Percentiles rank a stretch among this genome's conserved stretches.
Evolutionary conservation across 106 monocot species (phyloP).

Genomic region (Dactylorhiza incarnata): DNA sequence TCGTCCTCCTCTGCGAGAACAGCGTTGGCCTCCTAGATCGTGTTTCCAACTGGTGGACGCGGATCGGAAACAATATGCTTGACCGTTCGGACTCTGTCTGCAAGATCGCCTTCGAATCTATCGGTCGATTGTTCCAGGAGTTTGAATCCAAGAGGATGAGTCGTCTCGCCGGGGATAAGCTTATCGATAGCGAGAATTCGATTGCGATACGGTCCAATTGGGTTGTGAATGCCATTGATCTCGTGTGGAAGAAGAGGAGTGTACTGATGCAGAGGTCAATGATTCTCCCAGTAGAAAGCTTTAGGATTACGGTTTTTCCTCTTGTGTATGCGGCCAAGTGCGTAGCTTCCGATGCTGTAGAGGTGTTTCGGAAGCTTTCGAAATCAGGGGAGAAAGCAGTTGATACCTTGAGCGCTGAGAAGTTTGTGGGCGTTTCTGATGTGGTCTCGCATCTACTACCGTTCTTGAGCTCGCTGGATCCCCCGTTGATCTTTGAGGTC

Average conservation of each 20-base stretch:
- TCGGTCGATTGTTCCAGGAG: slow-evolving; percentile 72
- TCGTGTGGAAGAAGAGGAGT: slow-evolving; percentile 74
- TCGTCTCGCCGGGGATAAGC: slow-evolving; percentile 90
- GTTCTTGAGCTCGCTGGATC: slow-evolving; percentile 89
- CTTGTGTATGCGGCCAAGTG: slow-evolving; percentile 80
- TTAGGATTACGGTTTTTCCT: slow-evolving; percentile 69
- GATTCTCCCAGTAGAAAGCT: slow-evolving; percentile 79
- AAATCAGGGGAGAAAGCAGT: slow-evolving; percentile 27
- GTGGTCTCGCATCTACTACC: slow-evolving; percentile 85
- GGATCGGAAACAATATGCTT: slow-evolving; percentile 51
- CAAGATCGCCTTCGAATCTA: slow-evolving; percentile 62
- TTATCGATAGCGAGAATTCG: slow-evolving; percentile 89
- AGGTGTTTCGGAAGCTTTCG: slow-evolving; percentile 68
- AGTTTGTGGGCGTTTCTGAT: slow-evolving; percentile 85
- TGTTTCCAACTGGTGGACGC: slow-evolving; percentile 69
- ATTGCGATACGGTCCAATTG: slow-evolving; percentile 78
- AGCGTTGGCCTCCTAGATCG: slow-evolving; percentile 59
- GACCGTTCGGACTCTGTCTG: slow-evolving; percentile 79
- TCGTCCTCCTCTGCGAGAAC: slow-evolving; percentile 68
- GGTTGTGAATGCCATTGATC: slow-evolving; percentile 68
- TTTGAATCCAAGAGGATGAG: slow-evolving; percentile 83
- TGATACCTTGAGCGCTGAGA: slow-evolving; percentile 39
- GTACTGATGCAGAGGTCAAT: slow-evolving; percentile 80
- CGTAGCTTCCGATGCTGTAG: slow-evolving; percentile 71
- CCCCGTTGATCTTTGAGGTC: slow-evolving; percentile 90